Conservation (phyloP, 192 early-diverging fungal genomes). For the Podila clonocystis region DNA sequence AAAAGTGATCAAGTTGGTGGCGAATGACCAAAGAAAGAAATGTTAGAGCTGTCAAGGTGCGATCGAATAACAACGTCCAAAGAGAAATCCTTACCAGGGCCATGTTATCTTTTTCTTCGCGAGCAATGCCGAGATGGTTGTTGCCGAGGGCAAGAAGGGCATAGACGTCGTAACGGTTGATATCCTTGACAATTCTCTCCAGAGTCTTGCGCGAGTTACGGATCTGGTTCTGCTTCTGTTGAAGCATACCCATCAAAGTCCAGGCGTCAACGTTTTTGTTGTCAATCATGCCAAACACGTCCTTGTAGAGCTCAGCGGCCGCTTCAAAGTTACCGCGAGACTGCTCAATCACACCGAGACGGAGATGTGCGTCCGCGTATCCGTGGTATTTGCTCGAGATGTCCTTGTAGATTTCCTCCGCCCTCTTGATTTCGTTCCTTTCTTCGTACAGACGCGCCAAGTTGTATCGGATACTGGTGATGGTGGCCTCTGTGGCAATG, state of each 20-base stretch:
- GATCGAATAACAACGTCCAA: background rate
- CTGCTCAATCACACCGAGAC: slow-evolving; percentile 77
- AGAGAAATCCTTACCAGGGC: slow-evolving; percentile 23
- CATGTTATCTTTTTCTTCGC: slow-evolving; percentile 57
- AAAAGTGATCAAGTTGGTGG: background rate
- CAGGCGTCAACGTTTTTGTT: slow-evolving; percentile 68
- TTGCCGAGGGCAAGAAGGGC: slow-evolving; percentile 86
- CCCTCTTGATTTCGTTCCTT: slow-evolving; percentile 61
- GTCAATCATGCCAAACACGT: slow-evolving; percentile 69
- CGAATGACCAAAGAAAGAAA: background rate
- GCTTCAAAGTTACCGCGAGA: slow-evolving; percentile 58
- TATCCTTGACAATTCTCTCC: slow-evolving; percentile 81
- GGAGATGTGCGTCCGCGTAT: slow-evolving; percentile 83
- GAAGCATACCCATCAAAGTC: slow-evolving; percentile 79
- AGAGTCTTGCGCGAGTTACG: slow-evolving; percentile 76
- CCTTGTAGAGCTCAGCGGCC: slow-evolving; percentile 70
- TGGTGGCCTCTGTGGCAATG: slow-evolving; percentile 49
- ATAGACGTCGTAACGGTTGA: slow-evolving; percentile 82
- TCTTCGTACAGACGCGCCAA: slow-evolving; percentile 76
- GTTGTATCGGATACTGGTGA: slow-evolving; percentile 79
- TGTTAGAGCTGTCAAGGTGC: background rate
- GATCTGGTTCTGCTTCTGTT: slow-evolving; percentile 67
- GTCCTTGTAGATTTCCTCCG: slow-evolving; percentile 70
- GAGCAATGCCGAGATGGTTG: slow-evolving; percentile 74
- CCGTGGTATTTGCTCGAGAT: slow-evolving; percentile 72